Evolutionary conservation across 140 eudicot genomes (phyloP).

Genomic region (Bidens hawaiensis): DNA sequence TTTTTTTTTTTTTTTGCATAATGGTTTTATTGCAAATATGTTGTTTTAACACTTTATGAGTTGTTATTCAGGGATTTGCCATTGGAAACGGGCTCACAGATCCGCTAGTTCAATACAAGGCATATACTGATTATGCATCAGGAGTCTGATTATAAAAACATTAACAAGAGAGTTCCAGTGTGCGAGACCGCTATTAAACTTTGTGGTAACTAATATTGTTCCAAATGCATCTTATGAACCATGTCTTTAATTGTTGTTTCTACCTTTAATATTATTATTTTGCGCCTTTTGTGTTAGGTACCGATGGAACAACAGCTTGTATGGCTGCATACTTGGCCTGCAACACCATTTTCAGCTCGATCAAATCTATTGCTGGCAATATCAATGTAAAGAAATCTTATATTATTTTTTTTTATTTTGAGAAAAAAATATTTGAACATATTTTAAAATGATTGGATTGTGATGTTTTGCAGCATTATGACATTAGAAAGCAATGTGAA

Average conservation of each 20-base stretch:
- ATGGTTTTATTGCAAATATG: background rate
- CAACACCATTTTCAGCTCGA: slow-evolving; percentile 65
- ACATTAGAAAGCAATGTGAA: slow-evolving; percentile 84
- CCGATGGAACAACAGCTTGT: slow-evolving; percentile 79
- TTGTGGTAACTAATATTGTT: slow-evolving; percentile 77
- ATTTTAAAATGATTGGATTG: background rate
- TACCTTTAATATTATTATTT: background rate
- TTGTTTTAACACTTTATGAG: background rate
- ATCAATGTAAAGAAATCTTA: slow-evolving; percentile 50
- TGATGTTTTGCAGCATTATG: slow-evolving; percentile 70
- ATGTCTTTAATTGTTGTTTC: background rate
- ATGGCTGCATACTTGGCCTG: slow-evolving; percentile 77
- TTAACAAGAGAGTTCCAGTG: slow-evolving; percentile 64
- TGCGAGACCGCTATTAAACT: slow-evolving; percentile 85
- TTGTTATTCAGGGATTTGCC: slow-evolving; percentile 80
- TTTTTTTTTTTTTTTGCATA: slow-evolving; percentile 1
- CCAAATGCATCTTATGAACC: background rate
- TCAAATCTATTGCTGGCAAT: slow-evolving; percentile 61
- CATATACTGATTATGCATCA: slow-evolving; percentile 86
- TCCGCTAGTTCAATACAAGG: slow-evolving; percentile 83
- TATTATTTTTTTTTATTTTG: background rate
- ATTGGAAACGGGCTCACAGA: slow-evolving; percentile 93
- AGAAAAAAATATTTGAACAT: background rate
- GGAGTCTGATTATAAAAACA: slow-evolving; percentile 47
- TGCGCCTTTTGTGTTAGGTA: slow-evolving; percentile 43